Evolutionary conservation across 306 rosid genomes (phyloP).

Genomic region (Casuarina equisetifolia): DNA sequence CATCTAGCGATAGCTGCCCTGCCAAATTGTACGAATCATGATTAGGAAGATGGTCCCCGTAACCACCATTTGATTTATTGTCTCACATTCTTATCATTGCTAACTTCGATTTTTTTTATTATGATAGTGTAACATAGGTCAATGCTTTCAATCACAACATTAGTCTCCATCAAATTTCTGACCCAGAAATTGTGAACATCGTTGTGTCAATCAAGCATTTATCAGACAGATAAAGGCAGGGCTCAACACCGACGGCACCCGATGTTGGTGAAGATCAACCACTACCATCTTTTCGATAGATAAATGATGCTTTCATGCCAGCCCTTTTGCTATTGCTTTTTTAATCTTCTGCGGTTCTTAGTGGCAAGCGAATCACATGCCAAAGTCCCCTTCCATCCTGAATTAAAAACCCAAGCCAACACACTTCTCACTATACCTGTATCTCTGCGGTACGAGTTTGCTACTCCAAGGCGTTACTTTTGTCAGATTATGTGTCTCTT

Average conservation of each 20-base stretch:
- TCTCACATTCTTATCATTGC: background rate
- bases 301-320: background rate
- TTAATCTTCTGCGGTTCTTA: background rate
- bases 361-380: background rate
- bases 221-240: background rate
- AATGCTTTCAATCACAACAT: no score
- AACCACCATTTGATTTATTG: no score
- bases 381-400: background rate
- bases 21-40: no score
- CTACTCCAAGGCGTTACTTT: slow-evolving; percentile 13
- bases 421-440: no score
- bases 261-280: background rate
- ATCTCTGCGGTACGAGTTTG: slow-evolving; percentile 20
- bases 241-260: background rate
- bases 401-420: no score
- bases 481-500: slow-evolving; percentile 18
- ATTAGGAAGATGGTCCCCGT: background rate
- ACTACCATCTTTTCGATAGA: background rate
- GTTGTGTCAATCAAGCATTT: background rate
- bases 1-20: no score
- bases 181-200: background rate
- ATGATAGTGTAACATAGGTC: background rate
- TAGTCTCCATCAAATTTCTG: background rate
- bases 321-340: background rate
- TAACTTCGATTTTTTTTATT: background rate